These are phyloP conservation scores for Globisporangium barbulae DNA, from an alignment of 352 stramenopile species.

Conservation along the genomic window DNA sequence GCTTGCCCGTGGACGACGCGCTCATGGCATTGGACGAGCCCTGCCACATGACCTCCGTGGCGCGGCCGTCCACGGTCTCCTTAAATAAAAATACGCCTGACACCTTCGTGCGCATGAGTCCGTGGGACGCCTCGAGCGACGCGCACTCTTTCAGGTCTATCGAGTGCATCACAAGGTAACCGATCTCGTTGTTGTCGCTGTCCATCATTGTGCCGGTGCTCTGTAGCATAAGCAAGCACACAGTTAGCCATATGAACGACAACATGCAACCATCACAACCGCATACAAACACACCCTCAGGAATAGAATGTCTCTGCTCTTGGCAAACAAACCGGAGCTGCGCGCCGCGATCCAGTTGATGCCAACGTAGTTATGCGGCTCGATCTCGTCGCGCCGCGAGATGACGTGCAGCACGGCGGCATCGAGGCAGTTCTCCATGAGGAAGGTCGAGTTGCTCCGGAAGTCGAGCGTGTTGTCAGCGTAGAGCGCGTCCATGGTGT, in stretches of 20 bases:
- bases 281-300: constrained; percentile 27
- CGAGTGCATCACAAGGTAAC: constrained; percentile 56
- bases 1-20: constrained; percentile 37
- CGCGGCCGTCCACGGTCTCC: constrained; percentile 31
- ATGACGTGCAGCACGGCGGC: constrained; percentile 55
- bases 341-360: constrained; percentile 60
- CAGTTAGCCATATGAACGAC: background rate
- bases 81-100: constrained; percentile 63
- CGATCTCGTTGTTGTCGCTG: constrained; percentile 37
- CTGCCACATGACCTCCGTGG: constrained; percentile 55
- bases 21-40: constrained; percentile 38
- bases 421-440: constrained; percentile 59
- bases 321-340: constrained; percentile 44
- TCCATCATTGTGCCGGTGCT: constrained; percentile 50
- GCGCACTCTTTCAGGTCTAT: constrained; percentile 52
- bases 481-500: constrained; percentile 52
- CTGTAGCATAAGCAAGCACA: constrained; percentile 13
- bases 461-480: constrained; percentile 59
- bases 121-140: constrained; percentile 46
- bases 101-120: constrained; percentile 47
- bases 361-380: constrained; percentile 59
- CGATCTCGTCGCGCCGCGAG: constrained; percentile 29
- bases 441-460: constrained; percentile 47
- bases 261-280: background rate
- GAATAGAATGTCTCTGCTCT: constrained; percentile 61